Evolutionary conservation across 257 asterid species (phyloP).

Genomic region (Salvia hispanica): DNA sequence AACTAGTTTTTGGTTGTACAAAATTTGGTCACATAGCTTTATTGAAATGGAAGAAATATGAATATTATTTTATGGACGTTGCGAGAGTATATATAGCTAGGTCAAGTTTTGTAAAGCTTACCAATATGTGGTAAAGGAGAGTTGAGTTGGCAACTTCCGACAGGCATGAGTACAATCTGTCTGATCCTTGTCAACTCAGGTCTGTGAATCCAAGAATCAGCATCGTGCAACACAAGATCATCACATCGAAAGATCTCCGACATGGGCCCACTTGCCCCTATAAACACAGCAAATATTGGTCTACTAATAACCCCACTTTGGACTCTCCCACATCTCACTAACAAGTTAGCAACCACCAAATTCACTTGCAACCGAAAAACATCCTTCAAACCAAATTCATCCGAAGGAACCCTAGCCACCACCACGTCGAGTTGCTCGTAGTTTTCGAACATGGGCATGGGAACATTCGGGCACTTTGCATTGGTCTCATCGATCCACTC

Average conservation of each 20-base stretch:
- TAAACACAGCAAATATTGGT: conserved; percentile 51
- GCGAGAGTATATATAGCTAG: too few relatives aligned
- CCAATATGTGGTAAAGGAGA: conserved; percentile 51
- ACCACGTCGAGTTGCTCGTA: conserved; percentile 55
- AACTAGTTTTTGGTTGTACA: too few relatives aligned
- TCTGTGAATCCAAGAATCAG: conserved; percentile 48
- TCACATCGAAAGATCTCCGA: conserved; percentile 79
- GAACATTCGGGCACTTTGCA: conserved; percentile 56
- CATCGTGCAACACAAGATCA: conserved; percentile 58
- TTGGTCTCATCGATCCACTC: conserved; percentile 49
- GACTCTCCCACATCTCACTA: conserved; percentile 49
- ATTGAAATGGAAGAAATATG: too few relatives aligned
- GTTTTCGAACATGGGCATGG: conserved; percentile 55
- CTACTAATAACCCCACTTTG: conserved; percentile 5
- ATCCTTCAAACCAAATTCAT: conserved; percentile 47
- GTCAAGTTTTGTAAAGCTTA: background rate
- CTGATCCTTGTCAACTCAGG: conserved; percentile 51
- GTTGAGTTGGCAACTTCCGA: conserved; percentile 68
- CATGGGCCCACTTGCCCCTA: conserved; percentile 68
- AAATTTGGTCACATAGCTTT: too few relatives aligned
- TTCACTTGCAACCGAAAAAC: conserved; percentile 72
- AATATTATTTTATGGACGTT: too few relatives aligned
- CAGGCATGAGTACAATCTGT: conserved; percentile 65
- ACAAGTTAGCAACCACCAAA: conserved; percentile 66
- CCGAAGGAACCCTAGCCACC: conserved; percentile 55